Percentiles rank a stretch among this genome's conserved stretches.
Evolutionary conservation across 805 yeast genomes (phyloP).

Genomic region (Cyberlindnera subsufficiens): DNA sequence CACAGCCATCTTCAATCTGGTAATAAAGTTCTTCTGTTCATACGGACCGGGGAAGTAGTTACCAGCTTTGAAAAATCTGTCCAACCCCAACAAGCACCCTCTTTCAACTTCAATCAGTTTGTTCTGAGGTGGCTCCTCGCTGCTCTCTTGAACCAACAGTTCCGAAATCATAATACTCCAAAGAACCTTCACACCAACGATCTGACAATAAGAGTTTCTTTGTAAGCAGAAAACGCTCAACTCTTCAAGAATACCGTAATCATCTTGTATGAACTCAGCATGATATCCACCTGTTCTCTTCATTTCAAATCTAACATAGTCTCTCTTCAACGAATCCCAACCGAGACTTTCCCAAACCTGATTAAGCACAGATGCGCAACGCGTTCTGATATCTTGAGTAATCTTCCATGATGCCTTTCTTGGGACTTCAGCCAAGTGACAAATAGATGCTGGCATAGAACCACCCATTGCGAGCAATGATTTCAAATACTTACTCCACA

Average conservation of each 20-base stretch:
- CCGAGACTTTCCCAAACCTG: slow-evolving; percentile 75
- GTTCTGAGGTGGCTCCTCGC: slow-evolving; percentile 53
- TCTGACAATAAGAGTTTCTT: slow-evolving; percentile 52
- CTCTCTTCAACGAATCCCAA: slow-evolving; percentile 51
- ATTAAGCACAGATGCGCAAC: slow-evolving; percentile 49
- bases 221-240: slow-evolving; percentile 66
- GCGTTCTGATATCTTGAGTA: slow-evolving; percentile 55
- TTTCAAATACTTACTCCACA: slow-evolving; percentile 67
- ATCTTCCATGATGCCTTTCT: slow-evolving; percentile 62
- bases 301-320: slow-evolving; percentile 51
- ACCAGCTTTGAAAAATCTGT: slow-evolving; percentile 54
- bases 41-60: slow-evolving; percentile 48
- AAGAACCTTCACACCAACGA: slow-evolving; percentile 56
- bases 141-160: slow-evolving; percentile 46
- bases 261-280: slow-evolving; percentile 51
- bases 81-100: slow-evolving; percentile 57
- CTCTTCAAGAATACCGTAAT: slow-evolving; percentile 56
- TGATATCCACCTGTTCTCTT: slow-evolving; percentile 66
- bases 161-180: slow-evolving; percentile 73
- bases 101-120: slow-evolving; percentile 54
- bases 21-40: slow-evolving; percentile 51
- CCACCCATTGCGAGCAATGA: slow-evolving; percentile 53
- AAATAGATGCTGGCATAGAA: slow-evolving; percentile 63
- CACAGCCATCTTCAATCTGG: slow-evolving; percentile 41
- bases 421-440: slow-evolving; percentile 67